A percentile compares a stretch with the other conserved stretches of the same genome.
Evolutionary conservation across 1,139 yeast species (phyloP).

Genomic region (Lizanozyma gosingica): DNA sequence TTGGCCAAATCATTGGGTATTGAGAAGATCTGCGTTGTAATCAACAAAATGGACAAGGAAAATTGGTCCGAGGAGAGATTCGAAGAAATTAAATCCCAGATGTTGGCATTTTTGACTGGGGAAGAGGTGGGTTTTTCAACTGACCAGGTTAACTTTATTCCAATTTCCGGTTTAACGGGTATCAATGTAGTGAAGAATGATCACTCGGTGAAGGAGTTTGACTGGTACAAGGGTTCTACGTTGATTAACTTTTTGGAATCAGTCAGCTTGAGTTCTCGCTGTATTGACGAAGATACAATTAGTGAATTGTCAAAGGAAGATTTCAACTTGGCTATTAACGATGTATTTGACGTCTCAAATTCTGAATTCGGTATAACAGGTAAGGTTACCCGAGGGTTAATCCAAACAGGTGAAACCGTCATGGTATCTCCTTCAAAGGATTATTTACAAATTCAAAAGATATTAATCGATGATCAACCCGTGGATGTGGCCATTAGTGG

Average conservation of each 20-base stretch:
- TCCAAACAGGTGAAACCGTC: constrained; percentile 71
- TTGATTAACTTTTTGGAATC: constrained; percentile 49
- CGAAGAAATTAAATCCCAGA: constrained; percentile 48
- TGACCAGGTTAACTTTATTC: constrained; percentile 55
- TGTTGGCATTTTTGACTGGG: constrained; percentile 46
- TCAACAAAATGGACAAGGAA: constrained; percentile 80
- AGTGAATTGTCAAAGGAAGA: constrained; percentile 17
- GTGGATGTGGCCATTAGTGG: constrained; percentile 54
- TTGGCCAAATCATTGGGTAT: constrained; percentile 80
- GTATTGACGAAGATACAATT: constrained; percentile 16
- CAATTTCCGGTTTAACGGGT: constrained; percentile 82
- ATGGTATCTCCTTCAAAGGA: constrained; percentile 43
- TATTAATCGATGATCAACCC: constrained; percentile 17
- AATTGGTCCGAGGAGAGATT: constrained; percentile 65
- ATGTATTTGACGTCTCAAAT: constrained; percentile 26
- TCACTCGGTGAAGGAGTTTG: constrained; percentile 18
- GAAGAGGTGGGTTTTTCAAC: constrained; percentile 51
- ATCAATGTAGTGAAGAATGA: constrained; percentile 58
- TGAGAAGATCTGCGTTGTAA: constrained; percentile 63
- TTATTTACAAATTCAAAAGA: constrained; percentile 22
- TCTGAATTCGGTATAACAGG: constrained; percentile 53
- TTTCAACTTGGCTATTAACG: constrained; percentile 45
- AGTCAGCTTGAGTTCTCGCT: constrained; percentile 13
- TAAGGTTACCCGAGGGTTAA: constrained; percentile 62
- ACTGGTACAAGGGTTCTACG: constrained; percentile 64